phyloP scores from a whole-genome alignment of 2,329 filamentous ascomycete genomes.

The Fusarium vanettenii region DNA sequence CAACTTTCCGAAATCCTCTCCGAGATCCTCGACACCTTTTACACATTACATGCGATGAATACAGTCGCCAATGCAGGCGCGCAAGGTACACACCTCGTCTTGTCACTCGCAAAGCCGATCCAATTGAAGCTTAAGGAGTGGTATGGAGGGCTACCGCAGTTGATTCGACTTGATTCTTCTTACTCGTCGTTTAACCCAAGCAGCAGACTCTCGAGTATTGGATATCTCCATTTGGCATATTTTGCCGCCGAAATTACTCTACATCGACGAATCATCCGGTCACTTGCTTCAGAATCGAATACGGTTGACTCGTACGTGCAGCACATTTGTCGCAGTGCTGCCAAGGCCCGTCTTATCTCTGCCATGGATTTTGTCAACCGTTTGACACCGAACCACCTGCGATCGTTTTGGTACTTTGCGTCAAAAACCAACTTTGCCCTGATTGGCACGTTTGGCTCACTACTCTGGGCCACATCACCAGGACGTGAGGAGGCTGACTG shows the following conservation, averaged over 20 bases:
- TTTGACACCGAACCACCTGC: slow-evolving; percentile 84
- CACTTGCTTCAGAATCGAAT: slow-evolving; percentile 63
- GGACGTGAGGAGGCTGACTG: slow-evolving; percentile 91
- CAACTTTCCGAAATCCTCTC: slow-evolving; percentile 79
- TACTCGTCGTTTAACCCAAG: slow-evolving; percentile 50
- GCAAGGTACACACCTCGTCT: slow-evolving; percentile 77
- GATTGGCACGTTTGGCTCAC: slow-evolving; percentile 91
- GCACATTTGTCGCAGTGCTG: slow-evolving; percentile 92
- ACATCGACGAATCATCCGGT: slow-evolving; percentile 89
- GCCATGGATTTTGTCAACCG: slow-evolving; percentile 98
- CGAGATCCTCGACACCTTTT: slow-evolving; percentile 86
- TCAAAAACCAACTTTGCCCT: slow-evolving; percentile 92
- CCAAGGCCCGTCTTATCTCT: slow-evolving; percentile 92
- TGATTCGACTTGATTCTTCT: slow-evolving; percentile 75
- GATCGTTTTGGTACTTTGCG: slow-evolving; percentile 93
- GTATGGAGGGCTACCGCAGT: slow-evolving; percentile 76
- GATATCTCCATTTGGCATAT: slow-evolving; percentile 90
- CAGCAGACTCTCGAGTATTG: slow-evolving; percentile 69
- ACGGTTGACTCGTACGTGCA: slow-evolving; percentile 81
- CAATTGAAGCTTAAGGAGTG: slow-evolving; percentile 86
- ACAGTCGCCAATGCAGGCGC: slow-evolving; percentile 73
- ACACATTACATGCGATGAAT: slow-evolving; percentile 81
- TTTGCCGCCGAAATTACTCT: slow-evolving; percentile 95
- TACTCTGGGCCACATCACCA: slow-evolving; percentile 90
- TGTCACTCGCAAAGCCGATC: slow-evolving; percentile 82